Base-by-base conservation (phyloP, 2,329 filamentous ascomycete species). In the Aspergillaceae sp. region DNA sequence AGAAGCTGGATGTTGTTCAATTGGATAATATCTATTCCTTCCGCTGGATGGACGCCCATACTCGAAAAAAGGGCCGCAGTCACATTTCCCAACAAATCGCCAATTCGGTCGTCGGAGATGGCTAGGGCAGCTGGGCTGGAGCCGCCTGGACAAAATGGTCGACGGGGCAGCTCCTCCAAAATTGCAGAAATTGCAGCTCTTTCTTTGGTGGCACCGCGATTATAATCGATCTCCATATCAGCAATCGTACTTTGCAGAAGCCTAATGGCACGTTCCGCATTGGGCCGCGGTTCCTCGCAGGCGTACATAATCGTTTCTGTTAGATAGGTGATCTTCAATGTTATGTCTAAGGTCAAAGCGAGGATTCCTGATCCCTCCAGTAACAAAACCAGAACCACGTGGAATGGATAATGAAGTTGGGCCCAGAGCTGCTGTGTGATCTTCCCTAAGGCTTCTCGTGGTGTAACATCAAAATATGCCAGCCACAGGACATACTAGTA, bases 311-410 rank as follows among this genome's bases (percentile, higher is more conserved):
- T 61, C 7, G 64, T 66, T 26, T 67, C 55, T 7, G 61, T 57
- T 38, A 71, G 58, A 46, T 73, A 69, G 26, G 54, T 55, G 42
- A 67, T 59, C 47, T 71, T 74, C 41, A 70, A 48, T 0, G 64
- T 62, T 19, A 68, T 62, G 46, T 73, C 71, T 26, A 73, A 59
- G 5, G 73, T 71, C 34, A 74, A 63, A 2, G 74, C 65, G 8
- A 74, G 64, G 41, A 83, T 75, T 51, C 83, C 79, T 5, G 78
- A 79, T 35, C 78, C 81, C 55, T 83, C 80, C 40, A 82, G 75
- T n/a, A 83, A 74, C 5, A 84, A 73, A 9, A 82, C 75, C 30
- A 85, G 73, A 4, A 76, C 68, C 2, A 83, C 71, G 52, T 85
- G 80, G 54, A 84, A 78, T 0, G 80, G 80, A 48, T 83, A 78